Percentiles rank a stretch among this genome's conserved stretches.
phyloP scores from a whole-genome alignment of 768 basidiomycete species.

The Phylloporus scabripes region DNA sequence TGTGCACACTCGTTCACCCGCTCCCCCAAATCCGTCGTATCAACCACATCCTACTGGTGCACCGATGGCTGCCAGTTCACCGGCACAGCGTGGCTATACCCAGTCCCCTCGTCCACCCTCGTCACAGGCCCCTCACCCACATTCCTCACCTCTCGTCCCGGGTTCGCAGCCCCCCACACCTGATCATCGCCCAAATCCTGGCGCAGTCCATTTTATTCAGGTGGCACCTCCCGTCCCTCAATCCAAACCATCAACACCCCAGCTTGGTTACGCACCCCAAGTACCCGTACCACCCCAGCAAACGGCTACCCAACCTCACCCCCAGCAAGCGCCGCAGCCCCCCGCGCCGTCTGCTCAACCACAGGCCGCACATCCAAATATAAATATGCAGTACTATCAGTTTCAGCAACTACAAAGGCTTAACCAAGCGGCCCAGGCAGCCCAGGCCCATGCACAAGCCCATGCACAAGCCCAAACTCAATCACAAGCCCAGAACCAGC shows the following conservation, averaged over 20 bases:
- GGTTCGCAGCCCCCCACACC: constrained; percentile 27
- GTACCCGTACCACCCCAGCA: constrained; percentile 18
- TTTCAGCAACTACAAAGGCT: constrained; percentile 16
- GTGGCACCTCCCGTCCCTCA: constrained; percentile 16
- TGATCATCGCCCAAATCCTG: constrained; percentile 21
- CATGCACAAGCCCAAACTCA: constrained; percentile 21
- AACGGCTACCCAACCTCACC: constrained; percentile 17
- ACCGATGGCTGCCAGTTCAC: constrained; percentile 23
- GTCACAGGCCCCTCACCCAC: constrained; percentile 26
- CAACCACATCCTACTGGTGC: constrained; percentile 17
- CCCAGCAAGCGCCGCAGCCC: constrained; percentile 23
- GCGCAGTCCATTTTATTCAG: constrained; percentile 25
- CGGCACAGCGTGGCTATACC: constrained; percentile 31
- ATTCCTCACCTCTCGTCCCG: constrained; percentile 26
- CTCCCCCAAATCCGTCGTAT: constrained; percentile 16
- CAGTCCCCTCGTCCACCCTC: constrained; percentile 32
- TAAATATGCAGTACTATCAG: constrained; percentile 20
- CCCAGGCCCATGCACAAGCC: constrained; percentile 21
- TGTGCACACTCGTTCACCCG: constrained; percentile 26
- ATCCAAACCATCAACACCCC: constrained; percentile 30
- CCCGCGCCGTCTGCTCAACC: constrained; percentile 15
- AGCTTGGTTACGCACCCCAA: constrained; percentile 22
- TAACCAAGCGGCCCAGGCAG: constrained; percentile 20
- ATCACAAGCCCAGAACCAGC: constrained; percentile 19
- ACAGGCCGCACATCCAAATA: constrained; percentile 16